A percentile compares a stretch with the other conserved stretches of the same genome.
Conservation (phyloP, 164 flowering plant genomes). For the Buxus sempervirens region DNA sequence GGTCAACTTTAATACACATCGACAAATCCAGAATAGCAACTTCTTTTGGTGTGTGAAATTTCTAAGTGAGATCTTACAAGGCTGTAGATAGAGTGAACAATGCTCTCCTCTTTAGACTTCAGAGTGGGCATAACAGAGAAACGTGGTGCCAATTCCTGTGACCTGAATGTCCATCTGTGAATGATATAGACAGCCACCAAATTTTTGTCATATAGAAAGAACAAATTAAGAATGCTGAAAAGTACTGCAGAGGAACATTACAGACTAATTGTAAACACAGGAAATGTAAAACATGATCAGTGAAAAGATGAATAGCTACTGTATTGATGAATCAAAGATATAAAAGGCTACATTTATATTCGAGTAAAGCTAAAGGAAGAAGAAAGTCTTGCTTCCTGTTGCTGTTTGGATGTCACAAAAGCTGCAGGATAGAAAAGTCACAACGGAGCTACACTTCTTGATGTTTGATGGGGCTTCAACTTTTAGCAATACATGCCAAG, state of each 20-base stretch:
- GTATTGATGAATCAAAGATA: neutral
- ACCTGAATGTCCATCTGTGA: slow-evolving; percentile 86
- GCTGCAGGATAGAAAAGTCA: too few species aligned
- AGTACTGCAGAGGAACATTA: neutral
- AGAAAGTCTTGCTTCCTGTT: too few species aligned
- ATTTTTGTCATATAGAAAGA: neutral
- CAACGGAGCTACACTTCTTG: too few species aligned
- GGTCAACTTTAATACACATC: too few species aligned
- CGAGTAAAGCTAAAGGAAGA: too few species aligned
- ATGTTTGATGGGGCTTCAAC: too few species aligned
- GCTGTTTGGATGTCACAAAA: too few species aligned
- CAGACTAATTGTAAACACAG: neutral
- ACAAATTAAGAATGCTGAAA: neutral
- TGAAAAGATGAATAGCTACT: neutral
- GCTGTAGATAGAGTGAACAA: slow-evolving; percentile 77
- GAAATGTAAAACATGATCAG: neutral
- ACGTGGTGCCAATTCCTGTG: slow-evolving; percentile 62
- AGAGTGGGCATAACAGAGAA: slow-evolving; percentile 78
- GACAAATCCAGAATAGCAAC: too few species aligned
- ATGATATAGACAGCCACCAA: slow-evolving; percentile 2
- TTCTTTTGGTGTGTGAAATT: neutral
- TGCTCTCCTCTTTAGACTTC: slow-evolving; percentile 34
- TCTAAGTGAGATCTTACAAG: slow-evolving; percentile 46
- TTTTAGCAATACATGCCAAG: too few species aligned
- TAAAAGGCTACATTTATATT: too few species aligned